phyloP scores from a whole-genome alignment of 2,329 filamentous ascomycete species.

The Arthrobotrys conoides region DNA sequence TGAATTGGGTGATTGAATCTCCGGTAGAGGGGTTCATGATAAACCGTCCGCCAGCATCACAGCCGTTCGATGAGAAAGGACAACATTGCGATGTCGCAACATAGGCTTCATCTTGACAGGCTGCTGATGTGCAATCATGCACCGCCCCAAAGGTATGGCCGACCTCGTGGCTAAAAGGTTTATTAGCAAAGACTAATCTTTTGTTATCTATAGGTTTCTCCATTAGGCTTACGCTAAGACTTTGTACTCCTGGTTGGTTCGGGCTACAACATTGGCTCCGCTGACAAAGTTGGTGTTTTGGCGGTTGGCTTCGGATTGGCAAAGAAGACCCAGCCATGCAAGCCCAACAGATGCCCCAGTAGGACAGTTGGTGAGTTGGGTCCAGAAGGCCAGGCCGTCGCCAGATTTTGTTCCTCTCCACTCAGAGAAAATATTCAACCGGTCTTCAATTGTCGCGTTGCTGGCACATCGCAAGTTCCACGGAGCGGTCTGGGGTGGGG shows the following conservation, averaged over 20 bases:
- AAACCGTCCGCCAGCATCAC: constrained; percentile 82
- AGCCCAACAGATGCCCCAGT: constrained; percentile 89
- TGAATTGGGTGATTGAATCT: constrained; percentile 81
- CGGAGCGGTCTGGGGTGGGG: constrained; percentile 76
- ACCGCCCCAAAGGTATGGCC: constrained; percentile 97
- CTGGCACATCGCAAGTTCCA: constrained; percentile 86
- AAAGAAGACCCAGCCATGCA: constrained; percentile 92
- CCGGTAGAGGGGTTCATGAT: constrained; percentile 97
- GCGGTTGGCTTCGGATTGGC: constrained; percentile 72
- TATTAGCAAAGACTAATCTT: constrained; percentile 23
- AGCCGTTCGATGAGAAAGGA: constrained; percentile 76
- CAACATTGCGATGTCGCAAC: constrained; percentile 75
- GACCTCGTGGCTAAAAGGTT: constrained; percentile 76
- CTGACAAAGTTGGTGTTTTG: constrained; percentile 79
- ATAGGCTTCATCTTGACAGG: constrained; percentile 67
- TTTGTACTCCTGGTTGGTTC: constrained; percentile 89
- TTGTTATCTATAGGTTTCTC: constrained; percentile 11
- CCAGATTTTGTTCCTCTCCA: constrained; percentile 83
- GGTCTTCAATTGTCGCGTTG: constrained; percentile 77
- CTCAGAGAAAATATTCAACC: constrained; percentile 86
- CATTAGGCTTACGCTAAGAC: constrained; percentile 77
- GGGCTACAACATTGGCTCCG: constrained; percentile 89
- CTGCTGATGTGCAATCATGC: constrained; percentile 82
- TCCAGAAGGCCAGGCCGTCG: constrained; percentile 94
- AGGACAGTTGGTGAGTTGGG: constrained; percentile 83